Evolutionary conservation across 768 basidiomycete genomes (phyloP), one percentile per base, ranked within the genome.

Genomic region (Saitozyma sp.): DNA sequence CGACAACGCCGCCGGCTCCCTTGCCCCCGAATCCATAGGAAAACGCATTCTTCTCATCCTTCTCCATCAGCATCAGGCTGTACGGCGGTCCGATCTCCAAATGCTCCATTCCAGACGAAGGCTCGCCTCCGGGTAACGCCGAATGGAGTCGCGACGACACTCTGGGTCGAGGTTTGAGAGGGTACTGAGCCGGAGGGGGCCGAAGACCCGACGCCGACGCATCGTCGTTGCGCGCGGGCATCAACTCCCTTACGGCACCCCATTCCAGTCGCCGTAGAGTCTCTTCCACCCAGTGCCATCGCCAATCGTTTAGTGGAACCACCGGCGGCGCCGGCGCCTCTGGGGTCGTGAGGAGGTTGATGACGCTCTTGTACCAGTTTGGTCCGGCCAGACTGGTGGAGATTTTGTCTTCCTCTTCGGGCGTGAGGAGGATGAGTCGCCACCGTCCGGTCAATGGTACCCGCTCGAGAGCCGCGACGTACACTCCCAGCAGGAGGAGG

Each of bases 361-460:
- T 84, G 17, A 97, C 89, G 43, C 91, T 88, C 64, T 84, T 82
- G 78, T 89, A 91, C 93, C 93, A 97, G 51, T 91, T 91, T 19
- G 85, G 80, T 14, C 91, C 93, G 17, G 86, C 86, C 9, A 97
- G 85, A 72, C 90, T 88, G 4, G 82, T 79, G n/a, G 91, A 87
- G 48, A 97, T 90, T 39, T 87, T 86, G 56, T 93, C 91, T 75
- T 97, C 93, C 80, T 96, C 93, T 68, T 92, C 89, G 1, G 93
- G 92, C 4, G 91, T 92, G 14, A 96, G 84, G 9, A 94, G 82
- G 63, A 96, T 94, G 68, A 92, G 79, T 57, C 93, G 85, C 88
- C 89, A 90, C 72, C 92, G 62, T 9, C 78, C 78, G 1, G 74
- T 77, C 29, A 74, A 67, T 0, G 78, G 78, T 7, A 75, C 76